Evolutionary conservation across 2,329 filamentous ascomycete genomes (phyloP).

Genomic region (Aaosphaeria pasadenensis): DNA sequence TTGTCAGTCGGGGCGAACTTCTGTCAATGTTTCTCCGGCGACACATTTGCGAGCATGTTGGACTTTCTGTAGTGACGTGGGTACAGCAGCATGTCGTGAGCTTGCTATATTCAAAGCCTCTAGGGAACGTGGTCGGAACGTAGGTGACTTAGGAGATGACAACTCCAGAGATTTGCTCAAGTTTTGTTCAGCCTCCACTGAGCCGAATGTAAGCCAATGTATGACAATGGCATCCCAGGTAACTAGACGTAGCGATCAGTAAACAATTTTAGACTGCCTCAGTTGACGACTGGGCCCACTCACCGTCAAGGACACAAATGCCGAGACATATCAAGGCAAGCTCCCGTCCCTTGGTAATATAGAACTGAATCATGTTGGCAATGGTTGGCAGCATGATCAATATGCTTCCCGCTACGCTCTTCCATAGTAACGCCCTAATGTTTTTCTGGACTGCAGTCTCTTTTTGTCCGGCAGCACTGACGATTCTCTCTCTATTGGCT

Average conservation of each 20-base stretch:
- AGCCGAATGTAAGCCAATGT: slow-evolving; percentile 29
- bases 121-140: no score
- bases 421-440: slow-evolving; percentile 21
- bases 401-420: slow-evolving; percentile 27
- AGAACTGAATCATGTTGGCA: slow-evolving; percentile 35
- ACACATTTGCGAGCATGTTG: no score
- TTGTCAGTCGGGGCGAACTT: no score
- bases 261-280: slow-evolving; percentile 1
- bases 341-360: slow-evolving; percentile 21
- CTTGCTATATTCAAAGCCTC: no score
- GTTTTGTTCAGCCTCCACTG: slow-evolving; percentile 17
- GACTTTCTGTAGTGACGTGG: no score
- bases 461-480: neutral
- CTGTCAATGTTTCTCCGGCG: no score
- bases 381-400: slow-evolving; percentile 36
- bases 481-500: neutral
- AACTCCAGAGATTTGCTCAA: no score
- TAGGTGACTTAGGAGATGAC: no score
- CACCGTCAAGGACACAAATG: slow-evolving; percentile 22
- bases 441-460: slow-evolving; percentile 12
- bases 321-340: slow-evolving; percentile 39
- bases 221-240: slow-evolving; percentile 24
- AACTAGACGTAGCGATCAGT: slow-evolving; percentile 6
- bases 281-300: neutral
- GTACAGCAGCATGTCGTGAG: no score